Conservation (phyloP, 2,329 filamentous ascomycete species). For the Nigrospora sphaerica region DNA sequence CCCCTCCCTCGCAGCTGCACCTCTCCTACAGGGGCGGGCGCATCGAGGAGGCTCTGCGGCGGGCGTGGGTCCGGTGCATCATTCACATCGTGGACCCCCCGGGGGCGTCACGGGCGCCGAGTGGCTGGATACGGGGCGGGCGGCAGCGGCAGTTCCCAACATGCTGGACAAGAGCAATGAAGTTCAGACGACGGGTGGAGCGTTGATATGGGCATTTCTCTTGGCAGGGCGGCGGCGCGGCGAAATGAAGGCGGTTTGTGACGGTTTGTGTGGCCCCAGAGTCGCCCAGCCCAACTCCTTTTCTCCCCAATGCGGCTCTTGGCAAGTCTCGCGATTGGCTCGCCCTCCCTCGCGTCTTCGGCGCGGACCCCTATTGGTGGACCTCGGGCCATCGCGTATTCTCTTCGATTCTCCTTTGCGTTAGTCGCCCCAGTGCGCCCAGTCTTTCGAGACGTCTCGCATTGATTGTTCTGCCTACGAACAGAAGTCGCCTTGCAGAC, state of each 20-base stretch:
- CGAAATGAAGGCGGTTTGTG: background rate
- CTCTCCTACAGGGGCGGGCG: too few species aligned
- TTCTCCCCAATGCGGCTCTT: background rate
- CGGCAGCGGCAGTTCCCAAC: background rate
- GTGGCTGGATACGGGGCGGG: too few species aligned
- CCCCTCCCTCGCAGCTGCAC: too few species aligned
- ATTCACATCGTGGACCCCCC: background rate
- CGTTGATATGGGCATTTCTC: background rate
- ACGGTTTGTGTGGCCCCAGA: background rate
- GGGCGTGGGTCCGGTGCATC: background rate
- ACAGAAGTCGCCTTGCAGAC: too few species aligned
- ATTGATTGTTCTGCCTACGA: background rate
- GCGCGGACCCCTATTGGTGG: background rate
- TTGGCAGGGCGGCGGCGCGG: background rate
- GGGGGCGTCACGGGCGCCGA: too few species aligned
- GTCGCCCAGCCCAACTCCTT: background rate
- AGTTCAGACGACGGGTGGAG: constrained; percentile 1
- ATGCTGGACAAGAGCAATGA: background rate
- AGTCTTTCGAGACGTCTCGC: constrained; percentile 2
- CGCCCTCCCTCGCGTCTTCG: too few species aligned
- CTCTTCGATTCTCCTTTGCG: background rate
- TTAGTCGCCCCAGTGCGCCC: background rate
- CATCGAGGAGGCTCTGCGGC: background rate
- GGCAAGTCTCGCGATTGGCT: background rate
- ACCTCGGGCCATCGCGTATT: background rate